phyloP scores from a whole-genome alignment of 192 early-diverging fungal species.

The Coemansia sp. region DNA sequence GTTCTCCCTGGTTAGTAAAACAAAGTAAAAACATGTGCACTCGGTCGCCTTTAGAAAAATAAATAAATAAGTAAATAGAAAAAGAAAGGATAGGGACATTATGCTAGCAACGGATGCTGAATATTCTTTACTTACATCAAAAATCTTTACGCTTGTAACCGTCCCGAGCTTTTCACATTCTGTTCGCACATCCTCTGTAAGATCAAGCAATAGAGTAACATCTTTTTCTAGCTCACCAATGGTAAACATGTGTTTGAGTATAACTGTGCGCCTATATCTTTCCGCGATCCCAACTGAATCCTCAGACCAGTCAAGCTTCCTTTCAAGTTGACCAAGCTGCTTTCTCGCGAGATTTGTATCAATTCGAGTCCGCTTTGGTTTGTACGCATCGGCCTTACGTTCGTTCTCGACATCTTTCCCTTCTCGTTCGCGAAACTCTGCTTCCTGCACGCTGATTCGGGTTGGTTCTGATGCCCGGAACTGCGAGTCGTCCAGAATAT shows the following conservation, averaged over 20 bases:
- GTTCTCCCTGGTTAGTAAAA: neutral
- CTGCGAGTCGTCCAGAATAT: slow-evolving; percentile 85
- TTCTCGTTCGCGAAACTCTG: slow-evolving; percentile 79
- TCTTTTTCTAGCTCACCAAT: slow-evolving; percentile 85
- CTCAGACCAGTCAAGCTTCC: slow-evolving; percentile 94
- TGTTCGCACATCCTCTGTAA: slow-evolving; percentile 90
- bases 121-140: slow-evolving; percentile 70
- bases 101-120: slow-evolving; percentile 7
- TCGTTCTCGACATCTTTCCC: slow-evolving; percentile 60
- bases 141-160: slow-evolving; percentile 92
- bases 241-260: slow-evolving; percentile 96
- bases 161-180: slow-evolving; percentile 94
- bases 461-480: slow-evolving; percentile 67
- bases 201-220: slow-evolving; percentile 82
- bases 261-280: slow-evolving; percentile 78
- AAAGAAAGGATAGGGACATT: neutral
- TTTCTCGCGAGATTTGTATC: slow-evolving; percentile 65
- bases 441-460: slow-evolving; percentile 77
- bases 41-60: neutral
- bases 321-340: slow-evolving; percentile 73
- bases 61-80: neutral
- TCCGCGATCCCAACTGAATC: slow-evolving; percentile 70
- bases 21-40: neutral
- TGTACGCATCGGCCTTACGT: slow-evolving; percentile 22
- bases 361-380: slow-evolving; percentile 44